phyloP scores from a whole-genome alignment of 1,139 yeast genomes.

The Scheffersomyces cryptocercus region DNA sequence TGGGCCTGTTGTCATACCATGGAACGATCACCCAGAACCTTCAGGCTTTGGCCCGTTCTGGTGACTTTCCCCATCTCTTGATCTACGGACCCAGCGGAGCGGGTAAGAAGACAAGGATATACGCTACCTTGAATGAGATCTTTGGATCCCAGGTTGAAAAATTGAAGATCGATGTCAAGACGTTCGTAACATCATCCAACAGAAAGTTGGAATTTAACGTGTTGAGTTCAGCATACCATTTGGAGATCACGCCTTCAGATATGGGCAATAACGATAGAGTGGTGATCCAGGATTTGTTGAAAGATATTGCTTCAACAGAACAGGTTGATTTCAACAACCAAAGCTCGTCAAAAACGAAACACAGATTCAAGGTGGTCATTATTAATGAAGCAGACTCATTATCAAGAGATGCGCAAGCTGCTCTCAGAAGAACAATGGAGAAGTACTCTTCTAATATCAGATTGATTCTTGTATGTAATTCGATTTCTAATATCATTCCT shows the following conservation, averaged over 20 bases:
- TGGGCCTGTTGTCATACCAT: constrained; percentile 70
- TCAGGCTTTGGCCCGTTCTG: constrained; percentile 64
- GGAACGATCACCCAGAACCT: constrained; percentile 62
- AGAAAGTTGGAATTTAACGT: constrained; percentile 88
- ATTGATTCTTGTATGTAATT: constrained; percentile 78
- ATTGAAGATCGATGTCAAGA: constrained; percentile 86
- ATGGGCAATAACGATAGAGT: constrained; percentile 95
- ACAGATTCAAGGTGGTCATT: constrained; percentile 85
- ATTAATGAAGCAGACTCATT: constrained; percentile 93
- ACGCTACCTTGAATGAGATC: constrained; percentile 75
- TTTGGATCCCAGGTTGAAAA: constrained; percentile 82
- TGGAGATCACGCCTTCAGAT: constrained; percentile 96
- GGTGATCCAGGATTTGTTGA: constrained; percentile 89
- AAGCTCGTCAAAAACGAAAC: constrained; percentile 40
- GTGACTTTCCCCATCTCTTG: constrained; percentile 90
- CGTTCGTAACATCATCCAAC: constrained; percentile 69
- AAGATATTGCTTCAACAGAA: constrained; percentile 93
- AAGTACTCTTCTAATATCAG: constrained; percentile 89
- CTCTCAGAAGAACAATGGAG: constrained; percentile 96
- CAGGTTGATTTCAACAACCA: constrained; percentile 73
- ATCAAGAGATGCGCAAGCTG: constrained; percentile 96
- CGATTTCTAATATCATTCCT: constrained; percentile 87
- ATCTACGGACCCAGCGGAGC: constrained; percentile 97
- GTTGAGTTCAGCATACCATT: constrained; percentile 84
- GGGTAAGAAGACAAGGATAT: constrained; percentile 92